phyloP scores from a whole-genome alignment of 192 early-diverging fungal species.

The Diversispora epigaea region DNA sequence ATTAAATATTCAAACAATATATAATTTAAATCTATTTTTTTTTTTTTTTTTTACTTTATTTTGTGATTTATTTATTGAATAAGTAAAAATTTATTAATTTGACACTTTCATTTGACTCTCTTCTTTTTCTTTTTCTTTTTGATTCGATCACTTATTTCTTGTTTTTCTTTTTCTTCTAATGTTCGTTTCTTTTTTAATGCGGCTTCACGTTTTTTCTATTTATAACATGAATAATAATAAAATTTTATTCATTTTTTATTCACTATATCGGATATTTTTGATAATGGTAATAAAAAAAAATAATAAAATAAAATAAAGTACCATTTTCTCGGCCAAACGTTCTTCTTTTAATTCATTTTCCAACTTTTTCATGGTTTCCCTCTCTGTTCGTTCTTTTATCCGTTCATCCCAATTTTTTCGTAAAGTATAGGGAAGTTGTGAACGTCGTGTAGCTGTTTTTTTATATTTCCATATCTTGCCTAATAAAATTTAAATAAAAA shows the following conservation, averaged over 20 bases:
- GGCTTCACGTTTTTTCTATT: slow-evolving; percentile 44
- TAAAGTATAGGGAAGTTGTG: slow-evolving; percentile 40
- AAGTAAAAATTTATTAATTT: too few relatives aligned
- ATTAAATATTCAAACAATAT: too few relatives aligned
- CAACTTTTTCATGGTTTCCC: slow-evolving; percentile 38
- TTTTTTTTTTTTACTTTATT: too few relatives aligned
- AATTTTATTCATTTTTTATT: neutral
- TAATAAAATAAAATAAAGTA: neutral
- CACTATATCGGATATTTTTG: neutral
- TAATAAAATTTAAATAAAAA: too few relatives aligned
- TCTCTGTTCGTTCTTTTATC: slow-evolving; percentile 43
- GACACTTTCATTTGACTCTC: too few relatives aligned
- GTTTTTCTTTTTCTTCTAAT: slow-evolving; percentile 46
- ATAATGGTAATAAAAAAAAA: neutral
- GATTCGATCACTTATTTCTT: slow-evolving; percentile 19
- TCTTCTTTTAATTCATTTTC: slow-evolving; percentile 29
- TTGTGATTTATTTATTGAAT: too few relatives aligned
- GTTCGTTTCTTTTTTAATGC: slow-evolving; percentile 43
- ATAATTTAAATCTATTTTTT: too few relatives aligned
- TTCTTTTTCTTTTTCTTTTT: too few relatives aligned
- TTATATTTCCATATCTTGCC: slow-evolving; percentile 48
- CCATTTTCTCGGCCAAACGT: neutral
- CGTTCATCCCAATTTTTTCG: slow-evolving; percentile 40
- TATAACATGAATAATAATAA: neutral
- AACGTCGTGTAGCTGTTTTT: slow-evolving; percentile 41